phyloP scores from a whole-genome alignment of 257 asterid species.

The Ehretia macrophylla region DNA sequence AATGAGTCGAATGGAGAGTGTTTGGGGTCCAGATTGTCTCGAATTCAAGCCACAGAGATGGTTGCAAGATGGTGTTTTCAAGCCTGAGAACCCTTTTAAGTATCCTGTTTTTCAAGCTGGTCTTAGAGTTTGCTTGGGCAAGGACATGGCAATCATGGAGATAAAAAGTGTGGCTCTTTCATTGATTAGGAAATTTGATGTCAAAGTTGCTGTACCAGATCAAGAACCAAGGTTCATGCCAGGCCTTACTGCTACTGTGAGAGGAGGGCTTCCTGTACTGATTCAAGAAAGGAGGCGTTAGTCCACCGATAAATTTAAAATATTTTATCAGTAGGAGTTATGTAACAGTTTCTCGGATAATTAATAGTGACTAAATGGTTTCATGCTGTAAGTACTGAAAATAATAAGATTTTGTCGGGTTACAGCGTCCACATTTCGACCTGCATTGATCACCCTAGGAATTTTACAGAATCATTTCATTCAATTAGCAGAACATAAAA shows the following conservation, averaged over 20 bases:
- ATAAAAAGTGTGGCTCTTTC: conserved; percentile 43
- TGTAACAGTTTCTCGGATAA: too few relatives aligned
- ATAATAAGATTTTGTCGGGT: too few relatives aligned
- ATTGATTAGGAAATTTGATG: too few relatives aligned
- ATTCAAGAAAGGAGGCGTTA: conserved; percentile 26
- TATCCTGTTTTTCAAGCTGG: conserved; percentile 54
- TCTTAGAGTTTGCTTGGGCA: conserved; percentile 47
- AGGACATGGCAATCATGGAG: conserved; percentile 41
- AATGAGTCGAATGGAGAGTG: conserved; percentile 42
- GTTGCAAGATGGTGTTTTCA: conserved; percentile 30
- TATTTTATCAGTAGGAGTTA: too few relatives aligned
- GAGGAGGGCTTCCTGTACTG: conserved; percentile 42
- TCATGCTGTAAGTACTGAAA: too few relatives aligned
- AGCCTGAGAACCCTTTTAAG: conserved; percentile 31
- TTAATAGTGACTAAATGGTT: too few relatives aligned
- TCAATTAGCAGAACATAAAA: too few relatives aligned
- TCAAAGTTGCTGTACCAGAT: conserved; percentile 2
- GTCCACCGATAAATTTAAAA: too few relatives aligned
- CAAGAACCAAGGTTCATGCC: conserved; percentile 32
- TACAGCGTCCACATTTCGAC: too few relatives aligned
- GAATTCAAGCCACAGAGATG: conserved; percentile 51
- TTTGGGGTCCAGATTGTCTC: conserved; percentile 41
- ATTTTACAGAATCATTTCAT: too few relatives aligned
- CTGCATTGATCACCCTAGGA: too few relatives aligned
- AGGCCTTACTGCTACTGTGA: conserved; percentile 45